Base-by-base conservation (phyloP, 495 filamentous ascomycete genomes). In the Barbatosphaeria neglecta region DNA sequence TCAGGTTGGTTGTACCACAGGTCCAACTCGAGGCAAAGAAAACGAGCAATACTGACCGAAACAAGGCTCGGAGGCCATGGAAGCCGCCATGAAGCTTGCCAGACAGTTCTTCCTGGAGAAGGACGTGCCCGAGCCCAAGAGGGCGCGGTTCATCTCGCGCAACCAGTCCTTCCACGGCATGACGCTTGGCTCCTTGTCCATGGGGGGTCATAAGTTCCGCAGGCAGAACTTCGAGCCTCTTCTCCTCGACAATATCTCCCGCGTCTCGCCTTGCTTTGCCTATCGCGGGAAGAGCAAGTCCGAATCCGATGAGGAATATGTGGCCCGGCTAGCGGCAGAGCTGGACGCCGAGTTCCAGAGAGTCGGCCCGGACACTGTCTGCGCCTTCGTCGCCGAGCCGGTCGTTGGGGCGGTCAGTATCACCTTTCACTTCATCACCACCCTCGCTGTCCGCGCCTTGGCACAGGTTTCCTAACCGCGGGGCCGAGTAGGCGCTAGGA, bases 331-430 rank as follows among this genome's bases (percentile, higher is more conserved):
- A 69, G 84, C 44, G 10, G 48, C 71, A 8, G 86, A 93, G 53
- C 63, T 94, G 3, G 85, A 90, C 27, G 75, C 72, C 2, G 83
- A 88, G 51, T 90, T 95, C 54, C 68, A 78, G 50, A 68, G 74
- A 22, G 67, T 89, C 3, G 87, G 84, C 0, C 78, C 84, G 0
- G 67, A 81, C 2, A 87, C 66, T 2, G 85, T 92, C 8, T 81
- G 77, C 49, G 88, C 83, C 2, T 89, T 92, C 50, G 65, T 92
- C 24, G 79, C 80, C 1, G 87, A 93, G 56, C 79, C 86, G 3
- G 63, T 80, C 10, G 70, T 73, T 33, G 81, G 81, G 6, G 74
- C 75, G 9, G 63, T 64, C 41, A 50, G 63, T 56, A 28, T 4
- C 24, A 16, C 13, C 40, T n/a, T n/a, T n/a, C n/a, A n/a, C n/a